Evolutionary conservation across 306 rosid species (phyloP).

Genomic region (Ormosia emarginata): DNA sequence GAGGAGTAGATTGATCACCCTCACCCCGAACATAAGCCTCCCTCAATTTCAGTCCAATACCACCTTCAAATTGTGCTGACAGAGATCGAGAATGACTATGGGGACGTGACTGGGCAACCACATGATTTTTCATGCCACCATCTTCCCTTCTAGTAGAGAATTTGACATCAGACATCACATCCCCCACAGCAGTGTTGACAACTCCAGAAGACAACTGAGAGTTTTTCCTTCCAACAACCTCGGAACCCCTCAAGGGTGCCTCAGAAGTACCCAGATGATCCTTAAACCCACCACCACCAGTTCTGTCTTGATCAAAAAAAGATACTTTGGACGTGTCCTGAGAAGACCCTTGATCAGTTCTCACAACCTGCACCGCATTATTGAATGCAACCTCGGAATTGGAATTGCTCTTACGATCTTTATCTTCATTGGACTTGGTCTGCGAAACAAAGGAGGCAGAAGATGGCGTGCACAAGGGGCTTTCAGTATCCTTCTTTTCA

Average conservation of each 20-base stretch:
- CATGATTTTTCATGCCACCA: conserved; percentile 45
- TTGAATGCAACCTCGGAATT: not conserved
- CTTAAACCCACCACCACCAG: conserved; percentile 11
- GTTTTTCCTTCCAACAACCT: conserved; percentile 29
- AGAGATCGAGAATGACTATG: conserved; percentile 68
- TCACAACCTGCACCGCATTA: conserved; percentile 28
- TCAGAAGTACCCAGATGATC: conserved; percentile 34
- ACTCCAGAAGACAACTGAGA: conserved; percentile 28
- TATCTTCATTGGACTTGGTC: conserved; percentile 31
- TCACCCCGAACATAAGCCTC: conserved; percentile 43
- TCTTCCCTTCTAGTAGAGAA: conserved; percentile 40
- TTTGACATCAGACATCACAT: conserved; percentile 38
- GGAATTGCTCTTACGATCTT: conserved; percentile 31
- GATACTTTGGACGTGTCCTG: conserved; percentile 28
- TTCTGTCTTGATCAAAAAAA: conserved; percentile 16
- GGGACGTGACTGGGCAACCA: conserved; percentile 44
- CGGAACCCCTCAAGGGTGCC: conserved; percentile 31
- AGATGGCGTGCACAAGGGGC: conserved; percentile 64
- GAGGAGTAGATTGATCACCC: conserved; percentile 47
- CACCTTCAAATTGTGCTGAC: conserved; percentile 73
- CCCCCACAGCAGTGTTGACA: conserved; percentile 32
- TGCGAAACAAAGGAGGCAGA: conserved; percentile 43
- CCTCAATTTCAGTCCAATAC: conserved; percentile 45
- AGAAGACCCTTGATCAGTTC: conserved; percentile 50
- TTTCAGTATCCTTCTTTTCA: conserved; percentile 67